A percentile compares a stretch with the other conserved stretches of the same genome.
These are phyloP conservation scores for Rasamsonia emersonii DNA, from an alignment of 2,329 filamentous ascomycete genomes.

Conservation along the genomic window DNA sequence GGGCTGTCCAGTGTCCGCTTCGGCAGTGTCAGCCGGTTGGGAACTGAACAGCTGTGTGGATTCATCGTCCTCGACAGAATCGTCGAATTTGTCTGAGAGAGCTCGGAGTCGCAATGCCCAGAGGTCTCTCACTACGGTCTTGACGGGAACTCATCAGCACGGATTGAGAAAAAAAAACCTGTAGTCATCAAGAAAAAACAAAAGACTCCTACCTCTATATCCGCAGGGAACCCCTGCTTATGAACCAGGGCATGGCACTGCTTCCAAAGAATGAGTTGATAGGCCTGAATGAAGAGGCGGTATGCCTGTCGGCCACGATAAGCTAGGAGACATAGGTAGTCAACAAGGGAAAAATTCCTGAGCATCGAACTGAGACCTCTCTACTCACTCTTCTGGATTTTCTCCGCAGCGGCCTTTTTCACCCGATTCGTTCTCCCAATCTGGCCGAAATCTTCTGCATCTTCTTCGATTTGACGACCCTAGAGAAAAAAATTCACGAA, in stretches of 20 bases:
- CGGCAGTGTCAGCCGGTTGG: conserved; percentile 33
- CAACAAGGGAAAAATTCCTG: too few relatives aligned
- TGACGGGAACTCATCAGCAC: conserved; percentile 3
- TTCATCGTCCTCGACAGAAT: conserved; percentile 22
- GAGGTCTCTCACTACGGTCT: conserved; percentile 65
- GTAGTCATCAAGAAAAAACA: neutral
- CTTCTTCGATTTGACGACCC: conserved; percentile 43
- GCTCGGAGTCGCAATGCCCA: conserved; percentile 68
- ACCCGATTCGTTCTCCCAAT: conserved; percentile 48
- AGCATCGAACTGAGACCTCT: too few relatives aligned
- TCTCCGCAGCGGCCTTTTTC: conserved; percentile 48
- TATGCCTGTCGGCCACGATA: conserved; percentile 59
- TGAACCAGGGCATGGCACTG: conserved; percentile 68
- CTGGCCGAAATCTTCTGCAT: conserved; percentile 61
- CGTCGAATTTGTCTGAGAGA: conserved; percentile 40
- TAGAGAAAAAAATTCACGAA: conserved; percentile 15
- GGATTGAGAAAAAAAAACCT: neutral
- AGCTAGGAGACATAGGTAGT: conserved; percentile 27
- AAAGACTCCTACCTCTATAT: conserved; percentile 55
- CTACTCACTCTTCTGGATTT: conserved; percentile 41
- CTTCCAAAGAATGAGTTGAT: conserved; percentile 76
- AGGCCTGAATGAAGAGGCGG: conserved; percentile 71
- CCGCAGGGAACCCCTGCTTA: conserved; percentile 55
- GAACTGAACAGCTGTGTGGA: conserved; percentile 50
- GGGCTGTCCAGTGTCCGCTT: conserved; percentile 1